A percentile compares a stretch with the other conserved stretches of the same genome.
Evolutionary conservation across 495 filamentous ascomycete species (phyloP).

Genomic region (Sordaria brevicollis): DNA sequence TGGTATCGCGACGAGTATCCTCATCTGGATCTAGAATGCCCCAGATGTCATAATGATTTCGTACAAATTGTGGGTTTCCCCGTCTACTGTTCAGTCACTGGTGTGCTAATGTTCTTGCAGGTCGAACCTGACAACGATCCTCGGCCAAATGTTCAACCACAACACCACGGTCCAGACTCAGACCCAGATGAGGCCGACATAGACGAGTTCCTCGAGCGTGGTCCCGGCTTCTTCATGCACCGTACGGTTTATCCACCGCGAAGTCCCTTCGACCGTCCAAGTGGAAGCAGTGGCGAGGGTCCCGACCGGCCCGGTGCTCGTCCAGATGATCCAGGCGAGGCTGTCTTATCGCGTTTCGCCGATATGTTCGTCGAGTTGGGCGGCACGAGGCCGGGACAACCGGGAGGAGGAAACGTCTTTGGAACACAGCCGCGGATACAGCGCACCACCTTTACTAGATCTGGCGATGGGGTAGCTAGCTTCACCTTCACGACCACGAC

Average conservation of each 20-base stretch:
- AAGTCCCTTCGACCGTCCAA: background rate
- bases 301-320: background rate
- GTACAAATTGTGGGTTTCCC: conserved; percentile 63
- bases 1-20: conserved; percentile 59
- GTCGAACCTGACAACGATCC: conserved; percentile 32
- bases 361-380: conserved; percentile 28
- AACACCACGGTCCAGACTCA: conserved; percentile 27
- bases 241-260: conserved; percentile 1
- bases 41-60: conserved; percentile 66
- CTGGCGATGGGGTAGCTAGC: conserved; percentile 16
- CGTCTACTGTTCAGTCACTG: background rate
- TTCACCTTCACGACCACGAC: conserved; percentile 23
- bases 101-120: conserved; percentile 19
- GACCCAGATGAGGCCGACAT: conserved; percentile 40
- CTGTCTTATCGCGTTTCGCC: conserved; percentile 31
- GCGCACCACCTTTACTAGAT: conserved; percentile 12
- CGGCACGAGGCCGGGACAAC: background rate
- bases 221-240: conserved; percentile 35
- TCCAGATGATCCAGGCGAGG: conserved; percentile 11
- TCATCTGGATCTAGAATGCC: conserved; percentile 50
- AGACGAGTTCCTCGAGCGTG: conserved; percentile 33
- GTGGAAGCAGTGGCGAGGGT: background rate
- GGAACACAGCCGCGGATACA: conserved; percentile 4
- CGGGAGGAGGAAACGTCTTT: background rate
- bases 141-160: conserved; percentile 24